A percentile compares a stretch with the other conserved stretches of the same genome.
Evolutionary conservation across 2,329 filamentous ascomycete species (phyloP).

Genomic region (Geoglossum cookeanum): DNA sequence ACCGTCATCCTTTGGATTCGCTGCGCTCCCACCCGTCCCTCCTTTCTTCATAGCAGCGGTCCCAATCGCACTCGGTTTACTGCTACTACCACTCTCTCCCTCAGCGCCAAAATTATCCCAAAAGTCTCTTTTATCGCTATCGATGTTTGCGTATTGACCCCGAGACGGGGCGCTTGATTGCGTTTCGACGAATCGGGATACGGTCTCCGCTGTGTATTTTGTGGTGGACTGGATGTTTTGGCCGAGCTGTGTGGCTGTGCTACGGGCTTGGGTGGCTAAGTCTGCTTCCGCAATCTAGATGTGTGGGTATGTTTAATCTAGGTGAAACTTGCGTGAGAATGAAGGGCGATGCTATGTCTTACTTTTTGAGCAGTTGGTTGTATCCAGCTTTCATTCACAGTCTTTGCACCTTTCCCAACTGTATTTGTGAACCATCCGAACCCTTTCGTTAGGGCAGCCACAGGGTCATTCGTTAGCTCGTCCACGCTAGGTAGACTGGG

Average conservation of each 20-base stretch:
- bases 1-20: neutral
- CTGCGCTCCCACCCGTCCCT: neutral
- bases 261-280: constrained; percentile 37
- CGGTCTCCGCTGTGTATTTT: constrained; percentile 55
- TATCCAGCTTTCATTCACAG: constrained; percentile 76
- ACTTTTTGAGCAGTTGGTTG: constrained; percentile 84
- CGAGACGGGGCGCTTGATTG: constrained; percentile 15
- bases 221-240: constrained; percentile 46
- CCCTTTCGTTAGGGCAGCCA: constrained; percentile 74
- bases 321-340: neutral
- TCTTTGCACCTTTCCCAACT: constrained; percentile 78
- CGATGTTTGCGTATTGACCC: neutral
- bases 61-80: constrained; percentile 4
- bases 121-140: constrained; percentile 6
- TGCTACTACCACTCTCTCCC: neutral
- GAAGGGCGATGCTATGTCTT: constrained; percentile 9
- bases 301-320: constrained; percentile 20
- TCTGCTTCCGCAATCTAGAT: constrained; percentile 41
- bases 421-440: constrained; percentile 88
- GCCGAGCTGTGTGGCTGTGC: constrained; percentile 32
- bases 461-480: constrained; percentile 78
- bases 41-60: constrained; percentile 4
- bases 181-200: constrained; percentile 79
- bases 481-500: constrained; percentile 47
- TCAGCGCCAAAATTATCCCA: constrained; percentile 5